Evolutionary conservation across 1,284 basidiomycete genomes (phyloP).

Genomic region (Apiotrichum gracile): DNA sequence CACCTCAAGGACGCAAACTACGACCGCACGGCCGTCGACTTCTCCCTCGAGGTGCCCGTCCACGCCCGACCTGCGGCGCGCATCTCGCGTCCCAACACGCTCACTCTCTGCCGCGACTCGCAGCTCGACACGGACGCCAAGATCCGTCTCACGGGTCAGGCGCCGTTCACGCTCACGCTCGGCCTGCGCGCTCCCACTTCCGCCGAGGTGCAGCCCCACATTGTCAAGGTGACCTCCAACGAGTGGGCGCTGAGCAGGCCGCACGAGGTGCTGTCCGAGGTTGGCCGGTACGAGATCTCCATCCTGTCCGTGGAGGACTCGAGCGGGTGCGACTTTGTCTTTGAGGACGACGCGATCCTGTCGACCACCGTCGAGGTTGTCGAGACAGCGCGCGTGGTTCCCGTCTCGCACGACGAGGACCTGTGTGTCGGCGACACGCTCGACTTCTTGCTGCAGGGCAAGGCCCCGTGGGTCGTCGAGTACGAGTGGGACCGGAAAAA

Average conservation of each 20-base stretch:
- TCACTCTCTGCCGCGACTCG: slow-evolving; percentile 64
- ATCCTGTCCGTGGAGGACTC: slow-evolving; percentile 71
- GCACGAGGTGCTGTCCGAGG: slow-evolving; percentile 63
- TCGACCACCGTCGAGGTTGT: slow-evolving; percentile 80
- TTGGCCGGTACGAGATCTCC: slow-evolving; percentile 72
- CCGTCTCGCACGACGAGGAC: slow-evolving; percentile 69
- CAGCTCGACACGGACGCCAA: slow-evolving; percentile 55
- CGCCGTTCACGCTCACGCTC: slow-evolving; percentile 77
- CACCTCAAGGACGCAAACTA: slow-evolving; percentile 85
- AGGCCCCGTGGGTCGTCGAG: slow-evolving; percentile 90
- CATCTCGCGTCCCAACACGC: slow-evolving; percentile 62
- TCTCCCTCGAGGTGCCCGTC: slow-evolving; percentile 73
- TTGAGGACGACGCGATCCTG: slow-evolving; percentile 52
- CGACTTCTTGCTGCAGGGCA: slow-evolving; percentile 89
- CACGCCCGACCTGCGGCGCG: slow-evolving; percentile 66
- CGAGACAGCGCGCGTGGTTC: slow-evolving; percentile 86
- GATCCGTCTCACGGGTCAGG: slow-evolving; percentile 65
- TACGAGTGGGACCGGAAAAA: slow-evolving; percentile 75
- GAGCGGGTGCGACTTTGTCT: slow-evolving; percentile 69
- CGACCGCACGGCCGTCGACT: slow-evolving; percentile 48
- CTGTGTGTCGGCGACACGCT: slow-evolving; percentile 86
- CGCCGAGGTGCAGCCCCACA: slow-evolving; percentile 58
- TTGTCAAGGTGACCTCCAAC: slow-evolving; percentile 56
- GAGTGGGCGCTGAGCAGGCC: slow-evolving; percentile 73
- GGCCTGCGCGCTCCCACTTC: slow-evolving; percentile 68